Evolutionary conservation across 2,329 filamentous ascomycete genomes (phyloP).

Genomic region (Colletotrichum sp.): DNA sequence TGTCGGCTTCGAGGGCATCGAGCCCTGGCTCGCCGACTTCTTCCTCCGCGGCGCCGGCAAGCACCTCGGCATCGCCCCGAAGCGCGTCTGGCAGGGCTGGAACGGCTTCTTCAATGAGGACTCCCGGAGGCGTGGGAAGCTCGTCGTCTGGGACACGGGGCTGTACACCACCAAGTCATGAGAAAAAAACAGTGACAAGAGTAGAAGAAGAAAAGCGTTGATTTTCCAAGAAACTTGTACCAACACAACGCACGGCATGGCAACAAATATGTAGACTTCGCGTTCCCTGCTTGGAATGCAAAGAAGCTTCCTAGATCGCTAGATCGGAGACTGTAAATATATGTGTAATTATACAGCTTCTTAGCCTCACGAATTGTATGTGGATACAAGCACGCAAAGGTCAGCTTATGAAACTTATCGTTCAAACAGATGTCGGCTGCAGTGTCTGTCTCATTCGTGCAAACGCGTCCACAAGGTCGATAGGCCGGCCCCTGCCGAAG

Average conservation of each 20-base stretch:
- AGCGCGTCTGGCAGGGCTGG: conserved; percentile 58
- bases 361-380: neutral
- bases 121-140: conserved; percentile 56
- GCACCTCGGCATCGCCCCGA: conserved; percentile 46
- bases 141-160: conserved; percentile 65
- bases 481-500: neutral
- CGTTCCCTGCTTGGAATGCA: neutral
- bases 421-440: neutral
- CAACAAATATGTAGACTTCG: neutral
- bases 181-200: neutral
- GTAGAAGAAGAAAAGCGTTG: neutral
- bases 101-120: conserved; percentile 71
- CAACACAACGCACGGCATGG: neutral
- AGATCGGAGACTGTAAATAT: neutral
- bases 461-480: neutral
- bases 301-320: neutral
- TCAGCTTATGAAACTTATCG: neutral
- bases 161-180: conserved; percentile 26
- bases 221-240: neutral
- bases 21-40: conserved; percentile 49
- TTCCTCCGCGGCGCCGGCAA: conserved; percentile 43
- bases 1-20: conserved; percentile 65
- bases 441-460: neutral
- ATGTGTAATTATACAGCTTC: neutral
- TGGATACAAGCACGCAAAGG: neutral